Evolutionary conservation across 768 basidiomycete genomes (phyloP), one percentile per base, ranked within the genome.

Genomic region (Russula ochroleuca): DNA sequence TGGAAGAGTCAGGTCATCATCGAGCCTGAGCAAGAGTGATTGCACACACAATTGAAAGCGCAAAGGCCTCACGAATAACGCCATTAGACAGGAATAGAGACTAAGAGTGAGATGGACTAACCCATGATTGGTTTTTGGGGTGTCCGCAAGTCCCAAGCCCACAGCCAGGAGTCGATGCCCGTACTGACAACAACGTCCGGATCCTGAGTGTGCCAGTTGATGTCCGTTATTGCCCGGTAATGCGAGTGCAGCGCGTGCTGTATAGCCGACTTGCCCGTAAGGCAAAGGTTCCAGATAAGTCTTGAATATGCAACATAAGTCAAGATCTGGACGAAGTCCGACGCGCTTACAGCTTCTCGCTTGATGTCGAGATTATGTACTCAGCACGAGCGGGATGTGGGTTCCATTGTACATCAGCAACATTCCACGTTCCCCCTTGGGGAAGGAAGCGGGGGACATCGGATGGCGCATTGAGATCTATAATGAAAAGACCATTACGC

Each of bases 351-450:
- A 93, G 80, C 73, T 93, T 93, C 76, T 94, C 90, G 54, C 88
- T 88, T 2, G 91, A 93, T 0, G 94, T 94, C 2, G 90, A 91
- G 35, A 92, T 87, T 51, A 94, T 88, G 70, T 92, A 92, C 64
- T 94, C 85, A 40, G 85, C 83, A 15, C 85, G 81, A 38, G 80
- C 78, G 2, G 80, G 81, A 69, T 94, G 93, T 0, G 93, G 93
- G 66, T 93, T 94, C 93, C 92, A 95, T 68, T 92, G 90, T 0
- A 94, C 90, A 70, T 94, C 91, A 0, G 91, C 90, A 13, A 97
- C 94, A 69, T 96, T 92, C 93, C 94, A 98, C 6, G 91, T 92
- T 1, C 94, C 95, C 2, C 94, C 93, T 75, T 99, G 95, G 15
- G 96, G 96, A 10, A 99, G 81, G 72, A 96, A 98, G 14, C 96